Conservation (phyloP, 2,329 filamentous ascomycete genomes). For the Alternaria atra region DNA sequence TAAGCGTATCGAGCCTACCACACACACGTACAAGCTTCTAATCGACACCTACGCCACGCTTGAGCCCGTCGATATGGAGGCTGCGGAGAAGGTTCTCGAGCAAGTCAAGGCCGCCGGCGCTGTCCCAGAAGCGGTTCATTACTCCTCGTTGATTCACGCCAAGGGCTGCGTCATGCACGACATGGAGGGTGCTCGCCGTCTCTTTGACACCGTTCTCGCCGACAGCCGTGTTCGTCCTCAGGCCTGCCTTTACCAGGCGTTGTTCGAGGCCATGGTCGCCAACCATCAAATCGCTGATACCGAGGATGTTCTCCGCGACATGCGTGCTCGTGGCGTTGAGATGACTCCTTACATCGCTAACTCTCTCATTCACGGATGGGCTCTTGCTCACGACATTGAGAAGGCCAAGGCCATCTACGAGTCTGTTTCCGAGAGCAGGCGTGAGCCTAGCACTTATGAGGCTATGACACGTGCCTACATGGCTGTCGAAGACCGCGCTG, state of each 20-base stretch:
- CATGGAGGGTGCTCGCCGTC: constrained; percentile 79
- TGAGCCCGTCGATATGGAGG: constrained; percentile 87
- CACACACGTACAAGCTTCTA: constrained; percentile 96
- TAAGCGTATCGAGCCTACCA: constrained; percentile 86
- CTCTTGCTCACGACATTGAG: constrained; percentile 78
- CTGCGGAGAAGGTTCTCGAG: constrained; percentile 83
- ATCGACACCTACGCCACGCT: constrained; percentile 95
- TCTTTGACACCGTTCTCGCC: constrained; percentile 82
- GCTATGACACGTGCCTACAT: constrained; percentile 96
- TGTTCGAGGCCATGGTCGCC: constrained; percentile 97
- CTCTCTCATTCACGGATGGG: constrained; percentile 97
- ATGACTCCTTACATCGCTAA: constrained; percentile 99
- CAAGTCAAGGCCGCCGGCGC: constrained; percentile 78
- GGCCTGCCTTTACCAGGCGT: constrained; percentile 90
- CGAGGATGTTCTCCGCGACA: constrained; percentile 75
- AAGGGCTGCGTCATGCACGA: constrained; percentile 95
- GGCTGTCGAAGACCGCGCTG: constrained; percentile 78
- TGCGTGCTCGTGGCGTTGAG: constrained; percentile 77
- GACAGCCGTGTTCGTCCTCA: constrained; percentile 74
- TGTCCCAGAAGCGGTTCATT: constrained; percentile 89
- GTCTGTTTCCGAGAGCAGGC: constrained; percentile 76
- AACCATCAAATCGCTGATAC: constrained; percentile 82
- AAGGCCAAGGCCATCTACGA: constrained; percentile 84
- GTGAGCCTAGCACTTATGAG: constrained; percentile 98
- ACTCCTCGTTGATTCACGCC: constrained; percentile 93